Base-by-base conservation (phyloP, 75 land plant species). In the Larix kaempferi region DNA sequence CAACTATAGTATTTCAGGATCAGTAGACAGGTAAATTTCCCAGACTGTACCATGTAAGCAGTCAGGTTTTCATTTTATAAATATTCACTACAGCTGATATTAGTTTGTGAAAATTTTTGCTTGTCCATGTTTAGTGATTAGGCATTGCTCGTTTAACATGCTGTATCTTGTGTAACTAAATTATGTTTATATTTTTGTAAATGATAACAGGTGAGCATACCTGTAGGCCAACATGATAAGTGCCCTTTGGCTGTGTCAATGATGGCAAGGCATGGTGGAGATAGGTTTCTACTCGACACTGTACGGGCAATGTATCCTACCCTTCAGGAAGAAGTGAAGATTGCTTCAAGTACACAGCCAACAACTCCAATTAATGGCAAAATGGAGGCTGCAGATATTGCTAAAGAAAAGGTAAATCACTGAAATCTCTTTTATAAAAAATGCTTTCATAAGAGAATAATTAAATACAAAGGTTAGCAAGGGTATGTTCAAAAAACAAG, bases 191-290 rank as follows among this genome's bases (percentile, higher is more conserved):
- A 2, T 41, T 19, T 41, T 21, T 8, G 15, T 41, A 39, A 65
- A 69, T 69, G 25, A 19, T 49, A 49, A 69, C 77, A 95, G 98
- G 98, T 90, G 29, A 86, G 88, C 7, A 64, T 93, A 55, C 98
- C 98, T 1, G 29, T 94, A 7, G 98, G 97, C 62, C 75, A 66
- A 35, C 74, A 86, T 84, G 91, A 89, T 29, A 90, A 89, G 54
- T 81, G 78, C 52, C 98, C 98, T 41, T 78, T 88, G 15, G 91
- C 96, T 13, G 92, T 95, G 15, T 94, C 98, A n/a, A 77, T 95
- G 61, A 74, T 95, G 17, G 97, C 97, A 62, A 91, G 87, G 71
- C 88, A 93, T 78, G 95, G 94, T 11, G 91, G 89, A 74, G 98
- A 95, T 82, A 78, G 89, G 3, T 91, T 95, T 79, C 77, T 95